A percentile compares a stretch with the other conserved stretches of the same genome.
Conservation (phyloP, 176 grass and related monocot species). For the Triticum timopheevii region DNA sequence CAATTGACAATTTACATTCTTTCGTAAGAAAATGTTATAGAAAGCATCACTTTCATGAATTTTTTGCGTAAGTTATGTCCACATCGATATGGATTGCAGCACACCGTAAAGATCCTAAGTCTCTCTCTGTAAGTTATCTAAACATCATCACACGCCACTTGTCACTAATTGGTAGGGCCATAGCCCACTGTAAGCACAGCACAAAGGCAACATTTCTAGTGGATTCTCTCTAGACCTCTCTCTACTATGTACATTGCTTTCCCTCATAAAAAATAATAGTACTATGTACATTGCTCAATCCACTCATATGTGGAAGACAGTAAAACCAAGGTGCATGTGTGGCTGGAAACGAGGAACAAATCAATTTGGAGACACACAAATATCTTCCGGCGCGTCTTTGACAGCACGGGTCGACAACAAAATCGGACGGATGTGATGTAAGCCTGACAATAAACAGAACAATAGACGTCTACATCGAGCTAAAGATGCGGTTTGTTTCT, state of each 20-base stretch:
- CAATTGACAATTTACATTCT: not conserved
- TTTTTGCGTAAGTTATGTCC: not conserved
- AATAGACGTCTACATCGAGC: not conserved
- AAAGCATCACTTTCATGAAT: not conserved
- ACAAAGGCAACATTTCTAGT: not conserved
- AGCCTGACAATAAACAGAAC: not conserved
- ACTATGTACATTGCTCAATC: not conserved
- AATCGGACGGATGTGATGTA: not conserved
- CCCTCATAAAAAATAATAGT: too few relatives aligned
- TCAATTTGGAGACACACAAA: not conserved
- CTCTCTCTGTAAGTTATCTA: not conserved
- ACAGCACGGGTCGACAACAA: not conserved
- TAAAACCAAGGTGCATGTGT: not conserved
- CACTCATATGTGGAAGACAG: not conserved
- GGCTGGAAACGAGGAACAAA: not conserved
- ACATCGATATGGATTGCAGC: not conserved
- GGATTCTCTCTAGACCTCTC: not conserved
- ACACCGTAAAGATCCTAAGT: not conserved
- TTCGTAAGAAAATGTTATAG: not conserved
- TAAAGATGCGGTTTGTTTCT: not conserved
- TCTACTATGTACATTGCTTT: too few relatives aligned
- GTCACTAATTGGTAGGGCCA: not conserved
- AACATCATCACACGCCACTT: not conserved
- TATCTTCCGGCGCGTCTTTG: not conserved
- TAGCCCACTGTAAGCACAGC: not conserved